Evolutionary conservation across 805 yeast genomes (phyloP).

Genomic region (Kluyveromyces wickerhamii): DNA sequence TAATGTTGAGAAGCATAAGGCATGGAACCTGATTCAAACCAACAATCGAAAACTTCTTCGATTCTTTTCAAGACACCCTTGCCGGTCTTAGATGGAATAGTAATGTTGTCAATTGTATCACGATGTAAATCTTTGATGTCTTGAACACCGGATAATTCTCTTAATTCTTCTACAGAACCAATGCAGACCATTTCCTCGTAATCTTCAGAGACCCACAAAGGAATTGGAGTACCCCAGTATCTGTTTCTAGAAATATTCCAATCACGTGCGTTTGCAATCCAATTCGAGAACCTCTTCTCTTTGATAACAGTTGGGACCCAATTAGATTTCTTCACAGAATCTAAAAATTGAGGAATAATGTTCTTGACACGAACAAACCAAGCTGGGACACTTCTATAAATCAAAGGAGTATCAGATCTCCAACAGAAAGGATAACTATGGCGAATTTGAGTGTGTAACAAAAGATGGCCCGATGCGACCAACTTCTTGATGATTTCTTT

Average conservation of each 20-base stretch:
- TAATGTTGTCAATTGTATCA: slow-evolving; percentile 81
- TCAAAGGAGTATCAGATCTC: slow-evolving; percentile 98
- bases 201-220: slow-evolving; percentile 95
- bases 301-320: slow-evolving; percentile 93
- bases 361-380: slow-evolving; percentile 94
- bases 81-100: slow-evolving; percentile 87
- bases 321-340: slow-evolving; percentile 73
- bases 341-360: slow-evolving; percentile 81
- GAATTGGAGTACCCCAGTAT: slow-evolving; percentile 99
- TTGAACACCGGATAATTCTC: slow-evolving; percentile 70
- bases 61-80: slow-evolving; percentile 82
- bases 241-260: slow-evolving; percentile 98
- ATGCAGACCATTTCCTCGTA: slow-evolving; percentile 86
- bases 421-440: slow-evolving; percentile 99
- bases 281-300: slow-evolving; percentile 92
- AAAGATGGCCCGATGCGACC: slow-evolving; percentile 66
- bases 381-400: slow-evolving; percentile 95
- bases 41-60: slow-evolving; percentile 98
- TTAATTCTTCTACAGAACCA: slow-evolving; percentile 84
- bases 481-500: slow-evolving; percentile 77
- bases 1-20: slow-evolving; percentile 96
- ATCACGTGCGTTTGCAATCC: slow-evolving; percentile 98
- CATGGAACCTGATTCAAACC: slow-evolving; percentile 99
- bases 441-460: slow-evolving; percentile 73
- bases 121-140: slow-evolving; percentile 90